phyloP scores from a whole-genome alignment of 2,329 filamentous ascomycete species.

The Hymenoscyphus fructigenus region DNA sequence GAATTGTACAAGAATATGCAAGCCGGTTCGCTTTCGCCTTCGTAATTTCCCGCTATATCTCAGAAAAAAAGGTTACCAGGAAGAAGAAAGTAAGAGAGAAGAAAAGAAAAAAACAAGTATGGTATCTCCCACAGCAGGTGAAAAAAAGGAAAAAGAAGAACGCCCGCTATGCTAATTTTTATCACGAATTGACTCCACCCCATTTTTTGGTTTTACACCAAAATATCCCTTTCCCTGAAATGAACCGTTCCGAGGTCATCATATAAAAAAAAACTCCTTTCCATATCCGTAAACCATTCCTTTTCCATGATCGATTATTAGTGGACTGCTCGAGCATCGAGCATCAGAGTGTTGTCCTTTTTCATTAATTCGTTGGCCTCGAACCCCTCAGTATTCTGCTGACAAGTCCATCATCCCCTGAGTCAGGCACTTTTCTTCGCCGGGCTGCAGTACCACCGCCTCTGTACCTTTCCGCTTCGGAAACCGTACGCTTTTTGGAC shows the following conservation, averaged over 20 bases:
- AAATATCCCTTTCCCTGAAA: not conserved
- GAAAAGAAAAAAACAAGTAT: no score
- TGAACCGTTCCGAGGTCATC: not conserved
- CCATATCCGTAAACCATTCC: not conserved
- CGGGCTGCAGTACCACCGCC: conserved; percentile 43
- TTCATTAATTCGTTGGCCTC: not conserved
- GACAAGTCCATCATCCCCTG: conserved; percentile 18
- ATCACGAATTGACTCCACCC: not conserved
- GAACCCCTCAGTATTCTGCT: not conserved
- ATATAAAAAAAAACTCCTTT: not conserved
- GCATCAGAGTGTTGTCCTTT: not conserved
- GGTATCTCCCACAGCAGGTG: not conserved
- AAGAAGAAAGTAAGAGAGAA: no score
- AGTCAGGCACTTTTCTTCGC: conserved; percentile 45
- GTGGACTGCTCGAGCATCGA: not conserved
- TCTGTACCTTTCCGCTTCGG: conserved; percentile 38
- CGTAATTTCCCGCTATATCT: no score
- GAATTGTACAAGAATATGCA: no score
- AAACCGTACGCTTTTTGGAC: conserved; percentile 28
- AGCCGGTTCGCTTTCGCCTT: no score
- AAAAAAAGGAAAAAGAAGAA: not conserved
- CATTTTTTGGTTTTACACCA: not conserved
- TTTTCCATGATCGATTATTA: not conserved
- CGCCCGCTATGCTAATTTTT: not conserved
- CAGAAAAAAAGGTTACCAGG: no score